Base-by-base conservation (phyloP, 1,139 yeast species). In the Taphrina confusa region DNA sequence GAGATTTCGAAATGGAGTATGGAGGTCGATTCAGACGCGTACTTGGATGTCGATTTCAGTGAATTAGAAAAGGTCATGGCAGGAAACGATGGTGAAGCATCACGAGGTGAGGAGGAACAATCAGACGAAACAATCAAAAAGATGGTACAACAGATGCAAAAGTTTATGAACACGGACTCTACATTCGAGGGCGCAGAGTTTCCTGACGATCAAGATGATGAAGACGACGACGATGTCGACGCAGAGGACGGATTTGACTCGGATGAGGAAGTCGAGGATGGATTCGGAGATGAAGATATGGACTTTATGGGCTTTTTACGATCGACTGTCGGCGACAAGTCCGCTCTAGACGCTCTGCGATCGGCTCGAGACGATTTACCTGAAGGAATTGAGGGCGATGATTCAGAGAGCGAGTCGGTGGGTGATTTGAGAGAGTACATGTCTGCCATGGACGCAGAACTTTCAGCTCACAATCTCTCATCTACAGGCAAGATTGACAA, bases 281-380 rank as follows among this genome's bases (percentile, higher is more conserved):
- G 44, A 4, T 47, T 31, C 22, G 16, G 8, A 12, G 47, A 42
- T 14, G 33, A 42, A 14, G 56, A 40, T 16, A 31, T 27, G 27
- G 87, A 82, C 67, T 82, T 83, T 69, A 77, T 82, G 68, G 86
- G 82, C 68, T 82, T 75, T 68, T 80, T 82, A 33, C 31, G 51
- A 23, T 33, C 51, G 8, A 27, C 51, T 11, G 51, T 54, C 18
- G 76, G 76, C 58, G 79, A 80, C 39, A 87, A 82, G 0, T 68
- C 83, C 40, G 51, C 34, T 66, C 55, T 62, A 68, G 23, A 62
- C 63, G 39, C 67, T 65, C 12, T 66, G 64, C 40, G 52, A 64
- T 6, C 62, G 55, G 25, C 45, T 55, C 18, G 49, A 30, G 36
- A 55, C 50, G 47, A 30, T 8, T 14, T 34, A 51, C 16, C 63